Evolutionary conservation across 2,329 filamentous ascomycete genomes (phyloP).

Genomic region (Penicillium sp.): DNA sequence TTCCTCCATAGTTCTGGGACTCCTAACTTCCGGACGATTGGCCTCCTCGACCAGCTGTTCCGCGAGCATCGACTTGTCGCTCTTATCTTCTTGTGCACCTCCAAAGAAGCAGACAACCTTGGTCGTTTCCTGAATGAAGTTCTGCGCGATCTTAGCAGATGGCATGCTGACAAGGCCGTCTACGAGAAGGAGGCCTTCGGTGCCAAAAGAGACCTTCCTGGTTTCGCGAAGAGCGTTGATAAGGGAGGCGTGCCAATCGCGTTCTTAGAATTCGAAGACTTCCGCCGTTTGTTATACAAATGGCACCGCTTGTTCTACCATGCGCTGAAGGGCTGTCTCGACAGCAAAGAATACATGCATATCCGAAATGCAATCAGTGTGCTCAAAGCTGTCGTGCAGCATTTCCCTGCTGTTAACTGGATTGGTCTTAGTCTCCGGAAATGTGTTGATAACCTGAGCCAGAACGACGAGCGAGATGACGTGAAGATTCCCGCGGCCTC

Average conservation of each 20-base stretch:
- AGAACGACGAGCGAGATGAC: conserved; percentile 47
- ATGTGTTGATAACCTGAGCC: conserved; percentile 43
- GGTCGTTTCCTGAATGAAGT: conserved; percentile 83
- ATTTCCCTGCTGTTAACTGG: conserved; percentile 86
- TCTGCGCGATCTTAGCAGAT: conserved; percentile 71
- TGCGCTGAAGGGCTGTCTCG: conserved; percentile 77
- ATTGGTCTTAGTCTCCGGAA: conserved; percentile 59
- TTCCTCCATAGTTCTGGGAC: conserved; percentile 81
- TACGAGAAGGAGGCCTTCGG: conserved; percentile 84
- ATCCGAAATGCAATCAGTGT: conserved; percentile 93
- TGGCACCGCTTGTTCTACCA: conserved; percentile 83
- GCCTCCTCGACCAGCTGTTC: conserved; percentile 79
- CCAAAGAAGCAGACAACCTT: conserved; percentile 88
- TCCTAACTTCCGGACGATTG: conserved; percentile 80
- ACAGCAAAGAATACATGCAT: conserved; percentile 89
- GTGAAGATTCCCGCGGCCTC: conserved; percentile 50
- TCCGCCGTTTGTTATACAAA: conserved; percentile 77
- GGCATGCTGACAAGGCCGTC: conserved; percentile 72
- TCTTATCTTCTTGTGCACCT: conserved; percentile 83
- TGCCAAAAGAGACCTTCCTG: conserved; percentile 61
- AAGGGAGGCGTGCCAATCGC: conserved; percentile 65
- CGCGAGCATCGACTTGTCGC: conserved; percentile 73
- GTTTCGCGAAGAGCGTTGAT: conserved; percentile 73
- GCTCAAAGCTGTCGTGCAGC: conserved; percentile 72
- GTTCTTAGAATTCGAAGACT: conserved; percentile 79